Percentiles rank a stretch among this genome's conserved stretches.
Evolutionary conservation across 192 early-diverging fungal genomes (phyloP).

Genomic region (Entomortierella parvispora): DNA sequence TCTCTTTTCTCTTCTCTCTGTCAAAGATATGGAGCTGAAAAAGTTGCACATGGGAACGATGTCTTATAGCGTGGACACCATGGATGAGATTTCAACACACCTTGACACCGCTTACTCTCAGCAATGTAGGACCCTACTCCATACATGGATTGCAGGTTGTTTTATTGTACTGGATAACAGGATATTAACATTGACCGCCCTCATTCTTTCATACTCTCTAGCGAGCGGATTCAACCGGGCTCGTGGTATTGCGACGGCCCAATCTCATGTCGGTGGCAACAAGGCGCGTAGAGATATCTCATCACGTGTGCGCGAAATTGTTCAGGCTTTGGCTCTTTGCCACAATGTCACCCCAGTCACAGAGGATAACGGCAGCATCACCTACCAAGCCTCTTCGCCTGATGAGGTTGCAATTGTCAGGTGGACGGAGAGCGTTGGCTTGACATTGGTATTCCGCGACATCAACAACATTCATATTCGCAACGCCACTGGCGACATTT

Average conservation of each 20-base stretch:
- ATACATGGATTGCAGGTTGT: background rate
- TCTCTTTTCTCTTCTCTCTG: background rate
- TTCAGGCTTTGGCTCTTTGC: conserved; percentile 87
- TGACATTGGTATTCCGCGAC: conserved; percentile 84
- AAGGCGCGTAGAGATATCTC: conserved; percentile 85
- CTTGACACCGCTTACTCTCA: conserved; percentile 64
- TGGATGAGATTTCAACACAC: conserved; percentile 86
- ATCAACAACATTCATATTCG: conserved; percentile 73
- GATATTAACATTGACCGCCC: background rate
- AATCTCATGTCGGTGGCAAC: conserved; percentile 44
- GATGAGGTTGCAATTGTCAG: conserved; percentile 96
- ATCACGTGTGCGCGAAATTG: conserved; percentile 87
- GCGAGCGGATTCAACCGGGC: conserved; percentile 44
- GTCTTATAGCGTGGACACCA: conserved; percentile 89
- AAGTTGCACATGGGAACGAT: conserved; percentile 96
- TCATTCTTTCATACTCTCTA: too few relatives aligned
- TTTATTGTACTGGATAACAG: too few relatives aligned
- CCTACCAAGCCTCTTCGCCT: conserved; percentile 95
- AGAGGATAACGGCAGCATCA: conserved; percentile 67
- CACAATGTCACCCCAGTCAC: conserved; percentile 89
- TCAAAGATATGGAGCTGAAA: conserved; percentile 92
- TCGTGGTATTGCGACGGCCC: conserved; percentile 33
- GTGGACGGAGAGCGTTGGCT: conserved; percentile 90
- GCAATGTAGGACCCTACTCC: conserved; percentile 21
- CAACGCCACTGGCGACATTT: conserved; percentile 59